Evolutionary conservation across 257 asterid genomes (phyloP), one percentile per base, ranked within the genome.

Genomic region (Nicotiana paniculata): DNA sequence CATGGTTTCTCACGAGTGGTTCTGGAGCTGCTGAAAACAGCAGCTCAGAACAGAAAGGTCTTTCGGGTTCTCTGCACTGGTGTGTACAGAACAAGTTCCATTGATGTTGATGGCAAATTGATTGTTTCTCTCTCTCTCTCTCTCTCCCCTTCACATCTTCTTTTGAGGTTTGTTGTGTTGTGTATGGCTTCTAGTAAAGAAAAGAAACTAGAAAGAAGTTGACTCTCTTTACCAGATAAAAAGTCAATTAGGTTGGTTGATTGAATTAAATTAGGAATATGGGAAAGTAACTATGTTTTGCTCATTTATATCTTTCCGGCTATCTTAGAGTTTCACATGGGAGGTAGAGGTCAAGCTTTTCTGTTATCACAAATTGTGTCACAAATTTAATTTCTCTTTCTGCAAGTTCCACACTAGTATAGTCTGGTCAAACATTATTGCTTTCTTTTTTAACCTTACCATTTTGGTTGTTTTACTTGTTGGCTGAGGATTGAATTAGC

Each of bases 1-100:
- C 99, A 93, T 87, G 99, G 99, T 62, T 95, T 91, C 91, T 95
- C 99, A 1, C 85, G 97, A 37, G 99, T 93, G 28, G 98, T 95
- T 82, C 88, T 92, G 84, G 97, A 95, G 87, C 90, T 91, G 69
- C 74, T 93, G 92, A 89, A 67, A 90, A 89, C 95, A 48, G 98
- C 98, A 32, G 97, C 98, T 32, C 93, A 88, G 55, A 90, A 84
- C 83, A 86, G 90, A 81, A 95, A 95, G 77, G 86, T 82, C 54
- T 95, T 95, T 83, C 90, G 96, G 82, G 98, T 93, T 61, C 84
- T 95, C 58, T 95, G 99, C 83, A 95, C 99, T 77, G 98, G 99
- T 93, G 17, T 46, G 88, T 75, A 63, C 65, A 17, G 66, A 37
- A 57, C 48, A 32, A 16, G 43, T 57, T 74, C 76, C 70, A 77